Conservation (phyloP, 2,329 filamentous ascomycete species). For the Dryadomyces sulphureus region DNA sequence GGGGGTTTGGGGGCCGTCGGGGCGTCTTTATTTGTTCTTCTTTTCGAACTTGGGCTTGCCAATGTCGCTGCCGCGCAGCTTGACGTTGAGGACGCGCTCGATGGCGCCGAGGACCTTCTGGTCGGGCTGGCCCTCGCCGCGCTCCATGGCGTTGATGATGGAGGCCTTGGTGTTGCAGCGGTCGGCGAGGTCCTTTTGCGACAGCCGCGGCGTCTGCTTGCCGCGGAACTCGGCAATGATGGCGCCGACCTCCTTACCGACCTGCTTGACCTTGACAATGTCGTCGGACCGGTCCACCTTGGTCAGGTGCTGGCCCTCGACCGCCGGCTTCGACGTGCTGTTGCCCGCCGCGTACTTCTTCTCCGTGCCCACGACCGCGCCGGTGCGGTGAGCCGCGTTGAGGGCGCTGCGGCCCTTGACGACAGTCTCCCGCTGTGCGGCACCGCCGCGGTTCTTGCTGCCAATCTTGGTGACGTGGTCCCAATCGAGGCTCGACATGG, state of each 20-base stretch:
- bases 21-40: slow-evolving; percentile 18
- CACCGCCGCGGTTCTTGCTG: slow-evolving; percentile 60
- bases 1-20: not conserved
- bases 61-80: slow-evolving; percentile 74
- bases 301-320: slow-evolving; percentile 87
- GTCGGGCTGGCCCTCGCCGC: slow-evolving; percentile 61
- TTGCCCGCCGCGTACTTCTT: slow-evolving; percentile 80
- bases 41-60: slow-evolving; percentile 61
- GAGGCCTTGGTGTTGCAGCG: slow-evolving; percentile 78
- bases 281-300: slow-evolving; percentile 97
- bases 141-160: slow-evolving; percentile 75
- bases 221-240: slow-evolving; percentile 69
- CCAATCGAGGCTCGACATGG: slow-evolving; percentile 60
- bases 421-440: slow-evolving; percentile 64
- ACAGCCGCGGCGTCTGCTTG: slow-evolving; percentile 85
- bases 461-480: slow-evolving; percentile 86
- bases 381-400: slow-evolving; percentile 77
- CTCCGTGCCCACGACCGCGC: slow-evolving; percentile 66
- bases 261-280: slow-evolving; percentile 91
- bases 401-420: slow-evolving; percentile 69
- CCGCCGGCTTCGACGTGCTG: slow-evolving; percentile 37
- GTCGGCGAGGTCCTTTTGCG: slow-evolving; percentile 74
- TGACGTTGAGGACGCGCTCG: slow-evolving; percentile 76
- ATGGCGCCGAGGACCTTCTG: slow-evolving; percentile 67
- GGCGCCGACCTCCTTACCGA: slow-evolving; percentile 66